These are phyloP conservation scores for Barnettozyma wickerhamii DNA, from an alignment of 805 yeast genomes.

Conservation along the genomic window DNA sequence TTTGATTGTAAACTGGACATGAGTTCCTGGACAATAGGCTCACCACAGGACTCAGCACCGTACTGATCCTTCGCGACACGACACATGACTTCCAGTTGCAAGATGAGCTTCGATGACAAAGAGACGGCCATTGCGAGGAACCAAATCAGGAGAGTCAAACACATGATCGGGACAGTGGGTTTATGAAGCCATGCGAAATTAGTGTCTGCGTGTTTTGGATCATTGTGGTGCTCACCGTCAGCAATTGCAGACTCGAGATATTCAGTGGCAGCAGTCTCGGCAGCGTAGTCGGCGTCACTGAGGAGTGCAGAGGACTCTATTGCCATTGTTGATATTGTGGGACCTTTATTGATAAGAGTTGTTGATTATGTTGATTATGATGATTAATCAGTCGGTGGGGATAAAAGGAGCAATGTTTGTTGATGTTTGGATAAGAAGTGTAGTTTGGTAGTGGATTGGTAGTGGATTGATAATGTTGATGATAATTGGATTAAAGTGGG, in stretches of 20 bases:
- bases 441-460: no score
- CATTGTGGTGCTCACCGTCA: constrained; percentile 27
- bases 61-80: constrained; percentile 31
- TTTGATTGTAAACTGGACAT: constrained; percentile 49
- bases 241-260: constrained; percentile 38
- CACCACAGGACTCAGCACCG: constrained; percentile 29
- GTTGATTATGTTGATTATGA: no score
- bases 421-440: no score
- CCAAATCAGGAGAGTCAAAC: constrained; percentile 36
- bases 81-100: constrained; percentile 27
- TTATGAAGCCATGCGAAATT: constrained; percentile 49
- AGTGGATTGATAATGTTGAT: no score
- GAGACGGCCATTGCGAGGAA: constrained; percentile 38
- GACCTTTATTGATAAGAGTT: no score
- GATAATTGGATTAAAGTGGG: no score
- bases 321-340: no score
- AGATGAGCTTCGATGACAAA: constrained; percentile 34
- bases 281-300: constrained; percentile 1
- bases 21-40: constrained; percentile 36
- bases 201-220: no score
- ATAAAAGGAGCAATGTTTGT: no score
- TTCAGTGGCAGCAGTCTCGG: constrained; percentile 3
- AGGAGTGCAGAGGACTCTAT: neutral
- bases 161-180: constrained; percentile 52
- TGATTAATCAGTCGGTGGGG: no score